Evolutionary conservation across 2,329 filamentous ascomycete genomes (phyloP), one percentile per base, ranked within the genome.

Genomic region (Xylaria sp.): DNA sequence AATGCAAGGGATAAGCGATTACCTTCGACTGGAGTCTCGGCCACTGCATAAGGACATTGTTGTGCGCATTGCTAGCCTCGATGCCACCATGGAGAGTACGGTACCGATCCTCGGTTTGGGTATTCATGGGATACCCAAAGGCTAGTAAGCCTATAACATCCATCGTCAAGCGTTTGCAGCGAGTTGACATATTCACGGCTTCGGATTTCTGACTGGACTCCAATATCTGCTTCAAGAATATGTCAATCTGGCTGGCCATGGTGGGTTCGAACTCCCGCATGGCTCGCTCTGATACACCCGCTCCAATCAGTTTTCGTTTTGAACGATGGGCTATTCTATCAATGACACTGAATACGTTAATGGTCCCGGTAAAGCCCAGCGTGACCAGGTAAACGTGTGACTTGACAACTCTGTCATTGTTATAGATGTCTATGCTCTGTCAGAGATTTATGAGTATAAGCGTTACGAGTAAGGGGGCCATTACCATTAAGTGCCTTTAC

Each of bases 111-210:
- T 71, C 67, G 2, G 72, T 70, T 33, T 74, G 72, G 3, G 64
- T 67, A 4, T 69, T 68, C 48, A 74, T 59, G 36, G 64, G 26
- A 31, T 69, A 73, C 7, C 73, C 73, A 46, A 74, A 74, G 31
- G 71, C 72, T 6, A 74, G 68, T 3, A 66, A 49, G 15, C 67
- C 71, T 26, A 73, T 65, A 23, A 74, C 63, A 40, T 74, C 73
- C 62, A 71, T 66, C 7, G 64, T 63, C 23, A 74, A 56, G 10
- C 65, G 62, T 38, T 69, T 67, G 42, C 59, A 61, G 15, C 62
- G 54, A 13, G 49, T 59, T 11, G 69, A 62, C 67, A 74, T 71
- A 40, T 74, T 69, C 10, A 74, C 67, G 7, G 67, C 51, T 23
- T 67, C 40, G n/a, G 54, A 62, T 15, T 38, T 48, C 33, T 23